These are phyloP conservation scores for Oxyria digyna DNA, from an alignment of 148 eudicot genomes.

Conservation along the genomic window DNA sequence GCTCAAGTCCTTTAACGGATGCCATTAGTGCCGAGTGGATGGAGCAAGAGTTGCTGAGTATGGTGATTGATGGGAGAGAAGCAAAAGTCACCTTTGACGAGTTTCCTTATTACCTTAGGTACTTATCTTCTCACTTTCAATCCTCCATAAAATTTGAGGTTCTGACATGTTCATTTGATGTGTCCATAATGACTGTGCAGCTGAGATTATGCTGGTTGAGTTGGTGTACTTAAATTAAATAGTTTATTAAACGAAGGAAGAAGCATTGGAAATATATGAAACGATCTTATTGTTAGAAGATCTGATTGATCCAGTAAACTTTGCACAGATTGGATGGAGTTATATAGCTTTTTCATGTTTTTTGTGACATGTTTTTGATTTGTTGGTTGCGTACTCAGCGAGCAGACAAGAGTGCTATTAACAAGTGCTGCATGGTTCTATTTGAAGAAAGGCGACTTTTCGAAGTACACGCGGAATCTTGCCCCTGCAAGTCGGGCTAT, in stretches of 20 bases:
- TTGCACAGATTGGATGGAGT: no score
- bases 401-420: slow-evolving; percentile 76
- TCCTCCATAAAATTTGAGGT: not conserved
- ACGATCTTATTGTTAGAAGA: no score
- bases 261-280: no score
- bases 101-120: slow-evolving; percentile 92
- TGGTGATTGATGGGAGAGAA: slow-evolving; percentile 55
- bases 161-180: no score
- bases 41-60: slow-evolving; percentile 67
- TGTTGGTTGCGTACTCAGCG: slow-evolving; percentile 30
- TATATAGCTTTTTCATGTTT: no score
- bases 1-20: slow-evolving; percentile 13
- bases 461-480: slow-evolving; percentile 80
- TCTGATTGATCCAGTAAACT: no score
- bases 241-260: no score
- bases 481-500: slow-evolving; percentile 87
- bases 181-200: no score
- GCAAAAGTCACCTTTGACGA: slow-evolving; percentile 72
- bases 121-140: not conserved
- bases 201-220: no score
- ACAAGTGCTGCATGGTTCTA: slow-evolving; percentile 93
- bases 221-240: no score
- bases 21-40: slow-evolving; percentile 34
- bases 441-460: slow-evolving; percentile 58
- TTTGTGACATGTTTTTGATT: not conserved